These are phyloP conservation scores for Beauveria bassiana DNA, from an alignment of 2,329 filamentous ascomycete genomes.

Conservation along the genomic window DNA sequence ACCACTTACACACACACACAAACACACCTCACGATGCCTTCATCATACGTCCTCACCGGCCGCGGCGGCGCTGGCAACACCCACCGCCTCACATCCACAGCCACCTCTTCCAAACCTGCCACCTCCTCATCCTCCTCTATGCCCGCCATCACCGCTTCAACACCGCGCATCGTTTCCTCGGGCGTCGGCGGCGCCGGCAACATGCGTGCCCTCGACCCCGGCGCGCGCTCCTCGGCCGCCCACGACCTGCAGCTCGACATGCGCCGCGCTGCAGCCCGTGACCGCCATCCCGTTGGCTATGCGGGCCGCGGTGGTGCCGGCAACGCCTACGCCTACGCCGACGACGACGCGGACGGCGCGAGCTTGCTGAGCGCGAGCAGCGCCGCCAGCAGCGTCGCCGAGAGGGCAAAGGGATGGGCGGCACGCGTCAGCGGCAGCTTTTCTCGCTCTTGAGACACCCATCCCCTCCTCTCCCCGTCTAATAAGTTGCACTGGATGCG, in stretches of 20 bases:
- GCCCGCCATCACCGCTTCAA: constrained; percentile 24
- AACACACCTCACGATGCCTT: constrained; percentile 30
- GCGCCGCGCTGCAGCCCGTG: constrained; percentile 35
- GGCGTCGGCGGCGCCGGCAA: constrained; percentile 64
- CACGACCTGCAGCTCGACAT: constrained; percentile 42
- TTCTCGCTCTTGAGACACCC: neutral
- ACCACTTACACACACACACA: constrained; percentile 37
- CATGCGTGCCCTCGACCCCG: constrained; percentile 41
- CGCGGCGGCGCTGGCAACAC: constrained; percentile 51
- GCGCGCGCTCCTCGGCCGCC: constrained; percentile 37
- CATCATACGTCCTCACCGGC: constrained; percentile 40
- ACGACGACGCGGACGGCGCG: constrained; percentile 16
- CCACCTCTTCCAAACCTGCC: constrained; percentile 13
- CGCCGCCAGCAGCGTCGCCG: constrained; percentile 15
- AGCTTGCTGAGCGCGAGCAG: constrained; percentile 14
- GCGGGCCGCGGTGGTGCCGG: constrained; percentile 61
- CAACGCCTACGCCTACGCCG: constrained; percentile 47
- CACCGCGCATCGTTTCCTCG: constrained; percentile 49
- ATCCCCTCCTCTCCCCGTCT: no score
- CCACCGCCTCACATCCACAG: constrained; percentile 37
- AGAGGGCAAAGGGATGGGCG: neutral
- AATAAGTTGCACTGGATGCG: no score
- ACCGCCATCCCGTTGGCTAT: constrained; percentile 45
- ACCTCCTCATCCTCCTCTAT: constrained; percentile 25
- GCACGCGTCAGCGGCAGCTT: constrained; percentile 23